Conservation (phyloP, 805 yeast species). For the Starmerella gropengiesseri region DNA sequence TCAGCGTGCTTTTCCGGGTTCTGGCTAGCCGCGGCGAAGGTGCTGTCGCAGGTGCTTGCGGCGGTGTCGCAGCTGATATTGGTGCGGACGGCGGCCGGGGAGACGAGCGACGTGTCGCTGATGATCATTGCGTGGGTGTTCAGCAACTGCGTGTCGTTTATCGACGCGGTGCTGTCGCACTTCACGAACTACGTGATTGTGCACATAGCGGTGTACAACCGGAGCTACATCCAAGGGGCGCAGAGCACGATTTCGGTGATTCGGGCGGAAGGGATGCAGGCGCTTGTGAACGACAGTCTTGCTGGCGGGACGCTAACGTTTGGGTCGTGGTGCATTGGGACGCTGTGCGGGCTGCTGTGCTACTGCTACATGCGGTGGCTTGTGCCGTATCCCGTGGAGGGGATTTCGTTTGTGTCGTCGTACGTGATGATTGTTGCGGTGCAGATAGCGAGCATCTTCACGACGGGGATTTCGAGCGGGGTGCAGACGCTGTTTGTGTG, state of each 20-base stretch:
- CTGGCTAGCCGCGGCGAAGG: slow-evolving; percentile 60
- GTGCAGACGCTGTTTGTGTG: slow-evolving; percentile 76
- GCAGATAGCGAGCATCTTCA: slow-evolving; percentile 63
- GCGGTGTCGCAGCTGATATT: slow-evolving; percentile 19
- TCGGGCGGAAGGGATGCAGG: slow-evolving; percentile 71
- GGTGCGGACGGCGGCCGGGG: slow-evolving; percentile 9
- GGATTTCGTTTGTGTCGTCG: slow-evolving; percentile 40
- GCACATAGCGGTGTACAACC: slow-evolving; percentile 78
- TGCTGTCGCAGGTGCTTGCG: slow-evolving; percentile 26
- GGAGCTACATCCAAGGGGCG: slow-evolving; percentile 61
- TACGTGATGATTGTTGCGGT: slow-evolving; percentile 61
- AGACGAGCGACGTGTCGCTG: slow-evolving; percentile 14
- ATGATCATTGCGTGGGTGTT: slow-evolving; percentile 20
- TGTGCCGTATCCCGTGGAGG: slow-evolving; percentile 46
- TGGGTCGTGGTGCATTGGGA: slow-evolving; percentile 61
- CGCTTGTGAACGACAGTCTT: slow-evolving; percentile 72
- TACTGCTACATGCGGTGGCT: slow-evolving; percentile 59
- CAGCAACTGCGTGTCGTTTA: slow-evolving; percentile 38
- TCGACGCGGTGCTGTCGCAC: slow-evolving; percentile 73
- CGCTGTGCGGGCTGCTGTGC: slow-evolving; percentile 50
- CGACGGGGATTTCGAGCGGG: slow-evolving; percentile 70
- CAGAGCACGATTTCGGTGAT: slow-evolving; percentile 72
- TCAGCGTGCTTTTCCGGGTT: slow-evolving; percentile 79
- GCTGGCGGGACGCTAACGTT: slow-evolving; percentile 70
- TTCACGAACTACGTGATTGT: slow-evolving; percentile 87